Evolutionary conservation across 1,139 yeast species (phyloP), one percentile per base, ranked within the genome.

Genomic region (Candida anutae): DNA sequence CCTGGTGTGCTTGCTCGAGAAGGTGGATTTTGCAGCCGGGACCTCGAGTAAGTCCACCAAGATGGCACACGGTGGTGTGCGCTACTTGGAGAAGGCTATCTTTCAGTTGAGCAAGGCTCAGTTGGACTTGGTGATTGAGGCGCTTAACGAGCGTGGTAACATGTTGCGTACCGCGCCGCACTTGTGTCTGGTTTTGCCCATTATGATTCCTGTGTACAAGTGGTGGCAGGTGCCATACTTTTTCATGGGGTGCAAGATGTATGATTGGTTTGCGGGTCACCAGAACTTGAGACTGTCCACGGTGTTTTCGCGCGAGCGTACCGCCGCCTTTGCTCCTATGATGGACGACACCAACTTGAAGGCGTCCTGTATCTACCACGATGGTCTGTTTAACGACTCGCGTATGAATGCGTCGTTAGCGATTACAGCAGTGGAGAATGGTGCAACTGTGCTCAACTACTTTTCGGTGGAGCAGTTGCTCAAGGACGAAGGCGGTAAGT

Each of bases 201-300:
- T 88, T 45, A 77, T 87, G 83, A 85, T 88, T 46, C 97, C 97
- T 14, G 88, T 87, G 37, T 88, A 88, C 67, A 78, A 77, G 50
- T 84, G 87, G 76, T 88, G 96, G 96, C 94, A 87, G 62, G 74
- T 85, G 34, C 97, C 97, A 29, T 88, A 88, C 63, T 87, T 82
- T 63, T 88, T 83, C 63, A 77, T 74, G 27, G 97, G 97, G 36
- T 83, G 93, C 50, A 83, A 87, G 58, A 69, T 82, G 74, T 88
- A 88, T 62, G 97, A 88, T 57, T 63, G 90, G 62, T 80, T 88
- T 50, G 96, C 97, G 22, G 97, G 96, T 28, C 64, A 69, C 40
- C 93, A 85, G 55, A 85, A 85, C 61, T 69, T 88, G 57, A 77
- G 85, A 51, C 66, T 75, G 35, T 79, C 94, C 20, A 87, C 85